Evolutionary conservation across 306 rosid genomes (phyloP).

Genomic region (Psophocarpus tetragonolobus): DNA sequence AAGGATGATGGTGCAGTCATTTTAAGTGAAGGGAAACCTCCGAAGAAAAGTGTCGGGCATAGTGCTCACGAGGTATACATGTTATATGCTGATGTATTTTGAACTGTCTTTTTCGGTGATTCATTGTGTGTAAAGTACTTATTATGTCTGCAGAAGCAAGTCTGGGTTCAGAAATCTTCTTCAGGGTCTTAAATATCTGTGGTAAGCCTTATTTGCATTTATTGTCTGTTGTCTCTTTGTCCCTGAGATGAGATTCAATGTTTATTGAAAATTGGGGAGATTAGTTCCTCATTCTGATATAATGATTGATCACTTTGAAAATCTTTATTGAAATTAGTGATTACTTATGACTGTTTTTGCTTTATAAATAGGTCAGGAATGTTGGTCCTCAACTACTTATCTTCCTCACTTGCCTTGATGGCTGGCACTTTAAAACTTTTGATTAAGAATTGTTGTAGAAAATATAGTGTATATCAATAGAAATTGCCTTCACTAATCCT

Average conservation of each 20-base stretch:
- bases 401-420: not conserved
- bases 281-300: conserved; percentile 17
- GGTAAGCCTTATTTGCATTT: conserved; percentile 48
- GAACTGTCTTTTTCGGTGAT: conserved; percentile 17
- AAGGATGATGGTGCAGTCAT: conserved; percentile 70
- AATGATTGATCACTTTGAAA: conserved; percentile 3
- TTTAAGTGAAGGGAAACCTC: conserved; percentile 67
- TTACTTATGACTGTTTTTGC: not conserved
- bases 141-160: conserved; percentile 79
- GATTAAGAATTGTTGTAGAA: not conserved
- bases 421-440: not conserved
- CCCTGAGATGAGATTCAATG: conserved; percentile 14
- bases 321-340: not conserved
- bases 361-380: not conserved
- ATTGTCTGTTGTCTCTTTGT: conserved; percentile 16
- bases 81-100: conserved; percentile 24
- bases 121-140: conserved; percentile 13
- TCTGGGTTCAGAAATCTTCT: conserved; percentile 95
- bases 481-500: not conserved
- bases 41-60: conserved; percentile 72
- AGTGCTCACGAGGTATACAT: conserved; percentile 72
- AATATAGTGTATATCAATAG: not conserved
- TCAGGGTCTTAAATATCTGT: conserved; percentile 69
- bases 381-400: not conserved
- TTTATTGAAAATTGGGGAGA: conserved; percentile 6